Evolutionary conservation across 805 yeast species (phyloP).

Genomic region (Hemisphaericaspora nanyangensis): DNA sequence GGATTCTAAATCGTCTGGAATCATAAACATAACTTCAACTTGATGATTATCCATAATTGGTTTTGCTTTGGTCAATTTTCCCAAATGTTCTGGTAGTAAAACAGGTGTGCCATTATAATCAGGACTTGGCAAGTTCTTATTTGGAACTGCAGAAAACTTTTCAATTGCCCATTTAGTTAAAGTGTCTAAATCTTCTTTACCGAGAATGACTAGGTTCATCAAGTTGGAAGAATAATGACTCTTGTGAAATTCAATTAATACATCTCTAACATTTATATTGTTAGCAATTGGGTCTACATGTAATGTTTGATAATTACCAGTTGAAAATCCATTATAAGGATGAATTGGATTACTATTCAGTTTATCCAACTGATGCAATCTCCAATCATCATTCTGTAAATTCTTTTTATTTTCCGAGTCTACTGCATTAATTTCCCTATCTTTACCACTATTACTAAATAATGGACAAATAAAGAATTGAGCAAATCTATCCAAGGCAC

Average conservation of each 20-base stretch:
- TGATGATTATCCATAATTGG: constrained; percentile 80
- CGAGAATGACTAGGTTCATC: constrained; percentile 83
- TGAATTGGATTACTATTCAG: constrained; percentile 68
- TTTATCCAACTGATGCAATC: constrained; percentile 81
- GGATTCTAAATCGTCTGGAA: constrained; percentile 67
- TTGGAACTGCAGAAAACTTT: constrained; percentile 60
- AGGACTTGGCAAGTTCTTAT: constrained; percentile 43
- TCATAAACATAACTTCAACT: constrained; percentile 62
- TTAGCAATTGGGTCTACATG: constrained; percentile 56
- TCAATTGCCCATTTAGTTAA: constrained; percentile 68
- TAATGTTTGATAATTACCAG: constrained; percentile 80
- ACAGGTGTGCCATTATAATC: constrained; percentile 45
- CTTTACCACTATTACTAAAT: constrained; percentile 70
- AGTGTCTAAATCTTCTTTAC: constrained; percentile 72
- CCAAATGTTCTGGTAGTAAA: constrained; percentile 44
- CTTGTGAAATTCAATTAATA: constrained; percentile 69
- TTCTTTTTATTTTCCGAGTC: constrained; percentile 96
- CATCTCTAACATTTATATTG: constrained; percentile 76
- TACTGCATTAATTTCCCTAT: constrained; percentile 90
- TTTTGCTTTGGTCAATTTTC: constrained; percentile 57
- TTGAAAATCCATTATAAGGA: constrained; percentile 84
- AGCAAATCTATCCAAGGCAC: constrained; percentile 88
- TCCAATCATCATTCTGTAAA: constrained; percentile 85
- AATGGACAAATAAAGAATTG: constrained; percentile 89
- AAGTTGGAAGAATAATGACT: constrained; percentile 77